Base-by-base conservation (phyloP, 306 rosid genomes). In the Arachis stenosperma region DNA sequence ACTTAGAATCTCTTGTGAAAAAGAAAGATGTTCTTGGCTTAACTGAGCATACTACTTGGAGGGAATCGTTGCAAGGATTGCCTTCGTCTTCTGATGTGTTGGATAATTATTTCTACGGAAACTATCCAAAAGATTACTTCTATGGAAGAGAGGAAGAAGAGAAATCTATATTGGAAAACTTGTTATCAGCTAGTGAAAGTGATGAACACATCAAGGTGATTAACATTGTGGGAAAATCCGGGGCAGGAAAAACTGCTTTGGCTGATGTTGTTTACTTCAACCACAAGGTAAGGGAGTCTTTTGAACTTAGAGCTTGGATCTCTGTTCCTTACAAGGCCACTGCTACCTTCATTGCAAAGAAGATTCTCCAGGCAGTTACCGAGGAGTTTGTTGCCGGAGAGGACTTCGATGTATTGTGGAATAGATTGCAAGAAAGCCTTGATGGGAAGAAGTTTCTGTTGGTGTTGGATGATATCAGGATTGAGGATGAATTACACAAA, bases 391-490 rank as follows among this genome's bases (percentile, higher is more conserved):
- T 69, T 33, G 67, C 71, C 10, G 29, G 57, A 6, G 71, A 80
- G 62, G 84, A 83, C 77, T 78, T 86, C 5, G 65, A 80, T 72
- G 55, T 62, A 22, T 76, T 86, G 39, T 73, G 54, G 37, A 79
- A 51, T 55, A 61, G 76, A 60, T 59, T 86, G 82, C 66, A 78
- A 42, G 52, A 75, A 2, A 62, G 69, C 39, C 52, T 86, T 57
- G 48, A 6, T 1, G 76, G 82, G 41, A 83, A 71, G 75, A 86
- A 78, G 47, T 80, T 86, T 74, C 60, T 86, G 75, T 66, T 83
- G 50, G 85, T 83, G 65, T 83, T 86, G 47, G 90, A 86, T 64
- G 87, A 86, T 78, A 77, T 77, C 75, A 78, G 84, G 78, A 67
- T 37, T 71, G 81, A 77, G 29, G 78, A 71, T 75, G 69, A 2